Percentiles rank a stretch among this genome's conserved stretches.
phyloP scores from a whole-genome alignment of 345 rosid genomes.

The Lumnitzera littorea region DNA sequence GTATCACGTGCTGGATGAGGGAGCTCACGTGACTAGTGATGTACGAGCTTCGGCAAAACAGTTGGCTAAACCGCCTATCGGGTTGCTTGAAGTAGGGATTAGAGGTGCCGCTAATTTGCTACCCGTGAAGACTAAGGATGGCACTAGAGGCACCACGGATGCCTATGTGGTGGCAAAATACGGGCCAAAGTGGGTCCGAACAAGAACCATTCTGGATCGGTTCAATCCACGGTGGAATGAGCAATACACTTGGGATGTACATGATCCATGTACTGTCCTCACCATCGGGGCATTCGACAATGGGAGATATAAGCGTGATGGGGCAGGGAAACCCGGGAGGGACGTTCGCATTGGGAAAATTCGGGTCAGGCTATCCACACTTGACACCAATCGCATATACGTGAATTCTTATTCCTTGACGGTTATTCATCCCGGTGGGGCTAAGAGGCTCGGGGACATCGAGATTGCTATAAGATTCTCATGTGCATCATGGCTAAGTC shows the following conservation, averaged over 20 bases:
- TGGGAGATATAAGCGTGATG: conserved; percentile 58
- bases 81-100: conserved; percentile 73
- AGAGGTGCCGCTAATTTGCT: conserved; percentile 76
- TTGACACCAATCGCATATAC: conserved; percentile 69
- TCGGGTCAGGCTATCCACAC: conserved; percentile 67
- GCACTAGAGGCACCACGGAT: conserved; percentile 82
- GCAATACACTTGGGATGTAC: conserved; percentile 90
- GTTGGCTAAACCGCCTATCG: conserved; percentile 68
- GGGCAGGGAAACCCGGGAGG: conserved; percentile 43
- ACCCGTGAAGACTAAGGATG: conserved; percentile 79
- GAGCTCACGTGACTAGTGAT: conserved; percentile 92
- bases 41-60: conserved; percentile 81
- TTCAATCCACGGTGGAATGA: conserved; percentile 95
- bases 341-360: conserved; percentile 63
- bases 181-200: conserved; percentile 91
- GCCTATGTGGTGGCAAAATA: conserved; percentile 88
- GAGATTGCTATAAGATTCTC: conserved; percentile 76
- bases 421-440: conserved; percentile 63
- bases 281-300: conserved; percentile 81
- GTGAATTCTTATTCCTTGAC: conserved; percentile 46
- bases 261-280: conserved; percentile 78
- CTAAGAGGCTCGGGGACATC: conserved; percentile 83
- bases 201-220: conserved; percentile 71
- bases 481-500: conserved; percentile 65
- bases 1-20: conserved; percentile 90